Conservation (phyloP, 768 basidiomycete genomes). For the Pluteus cervinus region DNA sequence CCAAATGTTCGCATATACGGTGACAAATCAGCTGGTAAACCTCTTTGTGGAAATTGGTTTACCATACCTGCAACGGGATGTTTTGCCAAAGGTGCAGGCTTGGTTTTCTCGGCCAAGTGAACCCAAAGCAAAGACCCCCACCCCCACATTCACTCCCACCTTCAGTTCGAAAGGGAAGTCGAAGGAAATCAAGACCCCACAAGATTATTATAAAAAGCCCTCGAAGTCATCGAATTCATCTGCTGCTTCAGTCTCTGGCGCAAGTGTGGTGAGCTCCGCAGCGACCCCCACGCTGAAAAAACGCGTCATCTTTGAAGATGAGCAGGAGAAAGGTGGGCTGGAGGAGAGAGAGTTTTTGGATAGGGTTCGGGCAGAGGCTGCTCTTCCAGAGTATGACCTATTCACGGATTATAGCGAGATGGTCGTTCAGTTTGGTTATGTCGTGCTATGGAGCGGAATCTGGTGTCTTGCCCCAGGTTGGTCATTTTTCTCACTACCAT, state of each 20-base stretch:
- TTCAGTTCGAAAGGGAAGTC: too few species aligned
- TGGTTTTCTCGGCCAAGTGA: too few species aligned
- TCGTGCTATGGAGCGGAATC: slow-evolving; percentile 87
- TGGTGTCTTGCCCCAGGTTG: slow-evolving; percentile 86
- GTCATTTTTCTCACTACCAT: slow-evolving; percentile 14
- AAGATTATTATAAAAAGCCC: too few species aligned
- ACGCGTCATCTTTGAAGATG: slow-evolving; percentile 68
- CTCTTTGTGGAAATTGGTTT: slow-evolving; percentile 76
- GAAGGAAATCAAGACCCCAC: too few species aligned
- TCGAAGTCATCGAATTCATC: too few species aligned
- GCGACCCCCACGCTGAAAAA: slow-evolving; percentile 40
- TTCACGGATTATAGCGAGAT: slow-evolving; percentile 95
- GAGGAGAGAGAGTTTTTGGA: slow-evolving; percentile 81
- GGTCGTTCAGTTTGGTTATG: slow-evolving; percentile 93
- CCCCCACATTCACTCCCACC: too few species aligned
- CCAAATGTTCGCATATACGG: slow-evolving; percentile 91
- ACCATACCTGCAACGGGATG: slow-evolving; percentile 66
- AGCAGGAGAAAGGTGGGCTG: slow-evolving; percentile 45
- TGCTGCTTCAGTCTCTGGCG: too few species aligned
- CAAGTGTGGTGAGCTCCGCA: slow-evolving; percentile 6
- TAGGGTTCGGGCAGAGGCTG: slow-evolving; percentile 67
- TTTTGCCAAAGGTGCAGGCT: too few species aligned
- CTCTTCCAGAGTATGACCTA: slow-evolving; percentile 73
- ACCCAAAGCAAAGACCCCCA: too few species aligned
- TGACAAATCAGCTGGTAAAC: slow-evolving; percentile 82